These are phyloP conservation scores for Echinochloa phyllopogon DNA, from an alignment of 176 grass and related monocot species.

Conservation along the genomic window DNA sequence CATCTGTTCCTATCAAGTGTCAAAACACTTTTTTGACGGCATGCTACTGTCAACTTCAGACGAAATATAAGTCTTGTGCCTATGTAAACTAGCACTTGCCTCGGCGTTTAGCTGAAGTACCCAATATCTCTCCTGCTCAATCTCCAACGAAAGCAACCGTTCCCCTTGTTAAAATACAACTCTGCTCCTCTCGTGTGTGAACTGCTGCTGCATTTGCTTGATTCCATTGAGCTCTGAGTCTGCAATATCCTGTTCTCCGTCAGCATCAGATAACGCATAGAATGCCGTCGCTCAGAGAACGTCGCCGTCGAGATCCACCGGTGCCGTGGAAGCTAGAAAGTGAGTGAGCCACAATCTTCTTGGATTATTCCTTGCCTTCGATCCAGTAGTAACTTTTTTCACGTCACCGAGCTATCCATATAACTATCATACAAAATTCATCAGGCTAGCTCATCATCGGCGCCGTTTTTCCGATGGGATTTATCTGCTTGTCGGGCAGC, in stretches of 20 bases:
- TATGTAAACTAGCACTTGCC: background rate
- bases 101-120: conserved; percentile 13
- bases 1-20: background rate
- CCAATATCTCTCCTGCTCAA: background rate
- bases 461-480: background rate
- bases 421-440: too few species aligned
- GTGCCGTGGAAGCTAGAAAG: conserved; percentile 38
- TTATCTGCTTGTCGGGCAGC: background rate
- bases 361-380: background rate
- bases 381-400: background rate
- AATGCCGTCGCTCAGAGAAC: background rate
- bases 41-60: conserved; percentile 17
- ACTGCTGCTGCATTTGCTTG: conserved; percentile 5
- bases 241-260: background rate
- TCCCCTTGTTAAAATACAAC: background rate
- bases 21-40: background rate
- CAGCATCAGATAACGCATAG: conserved; percentile 1
- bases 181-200: conserved; percentile 19
- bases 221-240: conserved; percentile 28
- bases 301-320: conserved; percentile 30
- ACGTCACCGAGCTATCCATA: background rate
- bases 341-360: conserved; percentile 28
- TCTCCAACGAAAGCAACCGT: conserved; percentile 29
- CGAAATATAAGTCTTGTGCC: background rate
- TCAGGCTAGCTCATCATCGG: background rate